Evolutionary conservation across 2,329 filamentous ascomycete genomes (phyloP).

Genomic region (Phialocephala sp.): DNA sequence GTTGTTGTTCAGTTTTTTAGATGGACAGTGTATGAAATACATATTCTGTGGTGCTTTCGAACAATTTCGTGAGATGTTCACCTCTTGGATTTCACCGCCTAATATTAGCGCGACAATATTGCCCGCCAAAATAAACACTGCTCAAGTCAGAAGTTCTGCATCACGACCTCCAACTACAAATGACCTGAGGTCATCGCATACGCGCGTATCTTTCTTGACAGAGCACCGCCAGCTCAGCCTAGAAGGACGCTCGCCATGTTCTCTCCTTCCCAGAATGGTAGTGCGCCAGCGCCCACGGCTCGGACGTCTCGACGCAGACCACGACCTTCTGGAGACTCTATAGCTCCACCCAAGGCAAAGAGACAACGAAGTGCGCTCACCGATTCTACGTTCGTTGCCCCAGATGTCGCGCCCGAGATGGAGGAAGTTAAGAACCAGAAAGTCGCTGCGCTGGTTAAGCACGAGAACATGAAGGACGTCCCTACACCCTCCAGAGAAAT

Average conservation of each 20-base stretch:
- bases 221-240: not conserved
- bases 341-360: slow-evolving; percentile 67
- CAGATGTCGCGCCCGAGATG: slow-evolving; percentile 56
- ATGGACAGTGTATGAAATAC: not conserved
- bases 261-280: slow-evolving; percentile 57
- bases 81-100: not conserved
- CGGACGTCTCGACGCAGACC: slow-evolving; percentile 64
- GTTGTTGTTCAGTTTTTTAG: too few relatives aligned
- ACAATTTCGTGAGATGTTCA: not conserved
- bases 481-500: slow-evolving; percentile 52
- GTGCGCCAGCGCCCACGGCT: slow-evolving; percentile 59
- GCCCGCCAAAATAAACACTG: not conserved
- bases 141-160: not conserved
- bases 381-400: slow-evolving; percentile 60
- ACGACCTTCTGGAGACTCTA: slow-evolving; percentile 55
- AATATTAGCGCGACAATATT: not conserved
- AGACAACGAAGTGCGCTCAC: slow-evolving; percentile 63
- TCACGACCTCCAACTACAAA: slow-evolving; percentile 13
- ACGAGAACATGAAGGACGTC: slow-evolving; percentile 38
- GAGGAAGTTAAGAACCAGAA: slow-evolving; percentile 62
- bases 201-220: not conserved
- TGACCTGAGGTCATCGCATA: slow-evolving; percentile 16
- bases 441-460: slow-evolving; percentile 45
- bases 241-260: slow-evolving; percentile 55
- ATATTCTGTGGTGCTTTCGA: not conserved